Conservation (phyloP, 495 filamentous ascomycete genomes). For the Penicillium simplicissimum region DNA sequence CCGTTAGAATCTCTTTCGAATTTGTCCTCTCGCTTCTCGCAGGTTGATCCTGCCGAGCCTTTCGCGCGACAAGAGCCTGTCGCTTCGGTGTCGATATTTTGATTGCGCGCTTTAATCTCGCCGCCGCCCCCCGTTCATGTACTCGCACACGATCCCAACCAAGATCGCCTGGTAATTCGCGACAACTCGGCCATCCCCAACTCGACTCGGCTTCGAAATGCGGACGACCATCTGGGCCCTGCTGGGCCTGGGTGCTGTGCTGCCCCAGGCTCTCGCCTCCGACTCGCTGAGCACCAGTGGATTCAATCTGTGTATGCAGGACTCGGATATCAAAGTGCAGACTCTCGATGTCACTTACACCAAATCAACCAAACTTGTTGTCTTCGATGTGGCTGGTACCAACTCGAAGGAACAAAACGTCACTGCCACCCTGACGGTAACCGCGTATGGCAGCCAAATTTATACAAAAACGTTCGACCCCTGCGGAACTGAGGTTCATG, state of each 20-base stretch:
- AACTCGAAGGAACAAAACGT: constrained; percentile 78
- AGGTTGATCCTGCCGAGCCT: constrained; percentile 35
- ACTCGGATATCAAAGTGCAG: constrained; percentile 68
- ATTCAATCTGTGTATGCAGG: constrained; percentile 71
- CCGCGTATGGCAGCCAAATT: constrained; percentile 81
- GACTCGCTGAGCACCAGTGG: constrained; percentile 80
- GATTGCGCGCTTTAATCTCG: constrained; percentile 8
- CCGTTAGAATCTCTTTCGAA: constrained; percentile 2
- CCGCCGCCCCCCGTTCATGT: constrained; percentile 4
- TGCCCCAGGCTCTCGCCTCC: constrained; percentile 54
- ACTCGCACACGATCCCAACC: background rate
- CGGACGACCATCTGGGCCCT: constrained; percentile 31
- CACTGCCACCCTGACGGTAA: constrained; percentile 73
- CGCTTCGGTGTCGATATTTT: background rate
- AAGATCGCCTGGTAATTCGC: constrained; percentile 6
- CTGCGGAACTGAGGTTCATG: constrained; percentile 63
- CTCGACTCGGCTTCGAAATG: constrained; percentile 27
- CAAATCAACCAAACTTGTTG: constrained; percentile 65
- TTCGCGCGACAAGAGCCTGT: background rate
- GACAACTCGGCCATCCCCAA: constrained; percentile 8
- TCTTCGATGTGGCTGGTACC: constrained; percentile 81
- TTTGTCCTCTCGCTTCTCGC: constrained; percentile 7
- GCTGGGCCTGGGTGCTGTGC: constrained; percentile 39
- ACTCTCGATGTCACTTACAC: constrained; percentile 79
- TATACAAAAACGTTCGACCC: constrained; percentile 83